A percentile compares a stretch with the other conserved stretches of the same genome.
These are phyloP conservation scores for Pseudoneurospora amorphoporcata DNA, from an alignment of 495 filamentous ascomycete genomes.

Conservation along the genomic window DNA sequence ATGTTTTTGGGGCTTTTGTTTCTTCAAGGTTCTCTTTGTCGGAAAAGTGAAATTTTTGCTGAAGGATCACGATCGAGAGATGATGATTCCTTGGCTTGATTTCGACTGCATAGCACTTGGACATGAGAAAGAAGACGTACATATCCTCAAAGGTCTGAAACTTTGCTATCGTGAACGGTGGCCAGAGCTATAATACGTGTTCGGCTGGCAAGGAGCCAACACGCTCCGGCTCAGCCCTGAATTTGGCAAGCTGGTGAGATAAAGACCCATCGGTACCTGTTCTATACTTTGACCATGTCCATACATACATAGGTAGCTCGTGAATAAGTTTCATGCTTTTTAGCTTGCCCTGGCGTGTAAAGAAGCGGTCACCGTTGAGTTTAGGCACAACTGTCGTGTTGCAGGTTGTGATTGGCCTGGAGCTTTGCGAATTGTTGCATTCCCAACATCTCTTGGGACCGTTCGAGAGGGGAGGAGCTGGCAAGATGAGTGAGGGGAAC, in stretches of 20 bases:
- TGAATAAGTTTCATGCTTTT: background rate
- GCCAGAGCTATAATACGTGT: background rate
- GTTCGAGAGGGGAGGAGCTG: background rate
- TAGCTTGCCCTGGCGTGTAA: constrained; percentile 2
- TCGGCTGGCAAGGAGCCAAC: background rate
- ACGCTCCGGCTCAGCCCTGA: background rate
- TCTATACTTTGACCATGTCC: background rate
- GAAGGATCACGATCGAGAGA: background rate
- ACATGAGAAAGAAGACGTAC: background rate
- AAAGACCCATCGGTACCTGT: background rate
- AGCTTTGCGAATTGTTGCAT: background rate
- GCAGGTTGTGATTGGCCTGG: constrained; percentile 6
- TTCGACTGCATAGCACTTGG: background rate
- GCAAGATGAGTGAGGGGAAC: background rate
- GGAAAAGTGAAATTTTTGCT: background rate
- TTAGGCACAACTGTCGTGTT: constrained; percentile 21
- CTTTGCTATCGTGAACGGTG: background rate
- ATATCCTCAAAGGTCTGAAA: background rate
- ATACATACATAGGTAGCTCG: background rate
- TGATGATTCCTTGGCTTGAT: background rate
- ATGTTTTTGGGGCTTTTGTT: background rate
- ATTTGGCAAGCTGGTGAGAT: background rate
- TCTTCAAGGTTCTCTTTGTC: background rate
- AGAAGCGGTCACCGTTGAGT: constrained; percentile 16
- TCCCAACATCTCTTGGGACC: background rate